Percentiles rank a stretch among this genome's conserved stretches.
Evolutionary conservation across 1,139 yeast genomes (phyloP).

Genomic region (Diutina pseudorugosa): DNA sequence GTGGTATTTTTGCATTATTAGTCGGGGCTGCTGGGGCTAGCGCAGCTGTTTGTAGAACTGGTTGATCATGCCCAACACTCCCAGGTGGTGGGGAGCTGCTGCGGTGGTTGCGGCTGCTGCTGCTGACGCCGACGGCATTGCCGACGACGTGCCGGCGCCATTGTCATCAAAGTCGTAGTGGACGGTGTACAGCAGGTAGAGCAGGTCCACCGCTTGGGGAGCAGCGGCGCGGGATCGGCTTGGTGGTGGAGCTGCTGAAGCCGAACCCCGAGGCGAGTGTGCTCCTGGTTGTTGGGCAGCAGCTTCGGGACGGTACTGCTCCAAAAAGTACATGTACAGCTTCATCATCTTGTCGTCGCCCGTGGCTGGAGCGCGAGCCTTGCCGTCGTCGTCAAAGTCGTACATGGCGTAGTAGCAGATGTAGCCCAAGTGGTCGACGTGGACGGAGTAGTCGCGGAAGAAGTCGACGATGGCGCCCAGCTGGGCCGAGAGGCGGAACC

Average conservation of each 20-base stretch:
- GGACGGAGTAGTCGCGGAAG: conserved; percentile 77
- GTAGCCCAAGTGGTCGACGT: conserved; percentile 89
- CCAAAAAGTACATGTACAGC: conserved; percentile 77
- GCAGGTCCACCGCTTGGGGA: background rate
- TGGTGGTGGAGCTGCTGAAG: background rate
- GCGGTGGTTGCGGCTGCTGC: background rate
- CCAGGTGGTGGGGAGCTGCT: conserved; percentile 15
- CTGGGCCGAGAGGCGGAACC: conserved; percentile 67
- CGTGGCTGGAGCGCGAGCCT: conserved; percentile 14
- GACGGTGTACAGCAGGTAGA: conserved; percentile 4
- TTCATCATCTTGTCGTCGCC: conserved; percentile 81
- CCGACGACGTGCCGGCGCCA: conserved; percentile 5
- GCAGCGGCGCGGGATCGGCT: background rate
- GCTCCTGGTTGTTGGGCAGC: no score
- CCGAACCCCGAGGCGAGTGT: background rate
- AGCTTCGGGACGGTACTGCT: conserved; percentile 52
- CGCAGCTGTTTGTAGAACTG: conserved; percentile 56
- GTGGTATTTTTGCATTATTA: background rate
- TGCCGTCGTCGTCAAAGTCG: conserved; percentile 53
- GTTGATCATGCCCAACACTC: conserved; percentile 74
- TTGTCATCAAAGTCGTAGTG: background rate
- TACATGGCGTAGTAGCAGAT: conserved; percentile 93
- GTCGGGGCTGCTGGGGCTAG: background rate
- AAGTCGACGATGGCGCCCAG: conserved; percentile 77
- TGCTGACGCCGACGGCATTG: no score